Base-by-base conservation (phyloP, 2,329 filamentous ascomycete species). In the Fusarium bactridioides region DNA sequence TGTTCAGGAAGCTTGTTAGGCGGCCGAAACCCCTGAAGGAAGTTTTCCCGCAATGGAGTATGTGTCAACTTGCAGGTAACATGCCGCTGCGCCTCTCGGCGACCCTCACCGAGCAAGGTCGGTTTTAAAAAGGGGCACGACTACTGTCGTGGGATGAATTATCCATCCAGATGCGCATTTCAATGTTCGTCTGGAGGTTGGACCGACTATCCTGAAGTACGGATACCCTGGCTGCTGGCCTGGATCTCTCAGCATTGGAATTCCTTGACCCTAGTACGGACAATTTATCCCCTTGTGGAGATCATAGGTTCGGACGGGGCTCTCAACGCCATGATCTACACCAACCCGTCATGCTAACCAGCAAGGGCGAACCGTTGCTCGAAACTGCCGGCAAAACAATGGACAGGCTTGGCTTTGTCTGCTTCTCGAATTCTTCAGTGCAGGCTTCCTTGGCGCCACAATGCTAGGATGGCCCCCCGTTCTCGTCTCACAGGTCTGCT, bases 251-350 rank as follows among this genome's bases (percentile, higher is more conserved):
- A 62, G 43, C 43, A 53, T 72, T 66, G 67, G 63, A 63, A 35
- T 50, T 73, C 43, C 56, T 72, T 58, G 69, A 70, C 70, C 73
- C 74, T 72, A 51, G 76, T 65, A 67, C 76, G 74, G 74, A 76
- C 63, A 78, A 75, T 77, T 74, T 72, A 72, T 74, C 75, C 74
- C 76, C 76, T 77, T 78, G 76, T 77, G 76, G 76, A 78, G 76
- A 78, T 78, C 76, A 76, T 77, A 15, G 74, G 76, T 78, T 78
- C 76, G 76, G 76, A 78, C 74, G 73, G 76, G 76, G 76, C 74
- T 55, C 57, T 74, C 74, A 74, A 74, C 74, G 76, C 76, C 74
- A 78, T 78, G 76, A 78, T 78, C 76, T 78, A 74, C 76, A 64
- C 51, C 45, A 73, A 75, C 73, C 76, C 74, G 72, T 70, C 64